Evolutionary conservation across 129 eudicot species (phyloP), one percentile per base, ranked within the genome.

Genomic region (Saposhnikovia divaricata): DNA sequence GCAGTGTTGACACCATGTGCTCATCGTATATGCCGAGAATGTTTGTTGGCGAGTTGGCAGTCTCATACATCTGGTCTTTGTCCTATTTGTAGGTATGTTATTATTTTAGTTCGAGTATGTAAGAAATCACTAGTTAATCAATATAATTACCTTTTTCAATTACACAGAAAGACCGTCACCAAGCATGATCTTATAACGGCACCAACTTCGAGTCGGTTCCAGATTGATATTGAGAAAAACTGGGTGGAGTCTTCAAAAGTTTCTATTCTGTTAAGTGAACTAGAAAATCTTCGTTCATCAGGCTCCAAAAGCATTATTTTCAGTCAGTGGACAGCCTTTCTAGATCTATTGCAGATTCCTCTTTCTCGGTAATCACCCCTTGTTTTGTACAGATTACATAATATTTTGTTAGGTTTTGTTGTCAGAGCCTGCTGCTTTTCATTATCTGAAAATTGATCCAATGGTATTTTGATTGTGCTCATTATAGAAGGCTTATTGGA

Each of bases 1-100:
- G 97, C 98, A 37, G 98, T 95, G 74, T 86, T 95, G 84, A 95
- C 98, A 37, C 97, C 98, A 47, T 95, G 98, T 90, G 98, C 98
- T 85, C 98, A 95, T 82, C 85, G 95, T 69, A 84, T 95, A 82
- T 95, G 98, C 79, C 93, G 98, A 31, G 97, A 95, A 86, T 92
- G 98, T 75, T 92, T 95, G 9, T 82, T 95, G 87, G 89, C 97
- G 27, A 95, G 98, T 85, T 95, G 98, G 98, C 87, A 83, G 77
- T 85, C 79, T 59, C 78, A 83, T 77, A 77, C 79, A 68, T 90
- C 90, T 15, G 98, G 97, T 53, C 91, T 90, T 76, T 92, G 98
- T 79, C 98, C 98, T 78, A 97, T 95, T 87, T 95, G 98, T 80
- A 92, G 98, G 98, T 92, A 95, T 82, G 6, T 77, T 74, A 69